Evolutionary conservation across 805 yeast genomes (phyloP), one percentile per base, ranked within the genome.

Genomic region (Deakozyma indianensis): DNA sequence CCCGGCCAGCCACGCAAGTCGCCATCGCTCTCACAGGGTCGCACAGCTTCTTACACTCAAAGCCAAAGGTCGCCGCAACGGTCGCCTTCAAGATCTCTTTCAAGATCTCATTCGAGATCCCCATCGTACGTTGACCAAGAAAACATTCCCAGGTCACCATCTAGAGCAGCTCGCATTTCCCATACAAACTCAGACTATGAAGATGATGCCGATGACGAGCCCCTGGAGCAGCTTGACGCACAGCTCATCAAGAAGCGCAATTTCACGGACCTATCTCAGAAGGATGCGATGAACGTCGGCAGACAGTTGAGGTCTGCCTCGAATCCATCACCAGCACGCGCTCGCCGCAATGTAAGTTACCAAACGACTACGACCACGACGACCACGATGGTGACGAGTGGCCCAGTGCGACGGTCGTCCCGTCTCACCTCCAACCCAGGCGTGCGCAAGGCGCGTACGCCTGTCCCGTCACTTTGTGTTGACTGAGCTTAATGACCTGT

Each of bases 1-100:
- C 98, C 98, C 0, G 98, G 97, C 1, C 98, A 92, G 63, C 98
- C 98, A 35, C 75, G 96, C 57, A 90, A 90, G 41, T 44, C 53
- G 2, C 54, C 56, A 2, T 43, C 42, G 42, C 28, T 25, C 23
- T 15, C 48, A 32, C 18, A 42, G 41, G n/a, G 43, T 42, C 22
- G 38, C 32, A 24, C 29, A 42, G 27, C 40, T 24, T 4, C 42
- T 41, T 23, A 20, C 22, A 4, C 45, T 22, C 35, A 16, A 32
- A 42, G 27, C 40, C 41, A 18, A 28, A 41, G 21, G 41, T 42
- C 41, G 27, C 41, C 20, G 20, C 41, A 40, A 25, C 32, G 42
- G 44, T 43, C 52, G 20, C 54, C 58, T 15, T 52, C 51, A 3
- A 45, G 47, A 4, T 20, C 28, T 22, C 52, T 50, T 14, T 42